A percentile compares a stretch with the other conserved stretches of the same genome.
Evolutionary conservation across 2,329 filamentous ascomycete species (phyloP).

Genomic region (Calonectria naviculata): DNA sequence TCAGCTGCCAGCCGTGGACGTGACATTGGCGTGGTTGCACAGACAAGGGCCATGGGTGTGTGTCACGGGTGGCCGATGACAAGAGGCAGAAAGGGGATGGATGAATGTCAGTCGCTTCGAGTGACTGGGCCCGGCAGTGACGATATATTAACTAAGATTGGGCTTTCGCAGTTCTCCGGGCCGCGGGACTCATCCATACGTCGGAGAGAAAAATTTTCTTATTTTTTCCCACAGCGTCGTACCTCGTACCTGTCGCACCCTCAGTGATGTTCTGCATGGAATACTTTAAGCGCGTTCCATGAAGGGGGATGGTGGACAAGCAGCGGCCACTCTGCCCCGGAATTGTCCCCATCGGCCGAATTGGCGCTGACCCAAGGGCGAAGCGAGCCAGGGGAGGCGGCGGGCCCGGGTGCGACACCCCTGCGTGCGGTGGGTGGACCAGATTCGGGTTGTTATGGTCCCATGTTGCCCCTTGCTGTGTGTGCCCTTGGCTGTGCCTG

Average conservation of each 20-base stretch:
- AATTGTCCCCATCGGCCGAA: neutral
- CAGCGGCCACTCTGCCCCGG: neutral
- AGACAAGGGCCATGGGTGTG: neutral
- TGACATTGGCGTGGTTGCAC: neutral
- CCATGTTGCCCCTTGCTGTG: conserved; percentile 3
- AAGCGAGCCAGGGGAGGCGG: neutral
- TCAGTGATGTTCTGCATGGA: conserved; percentile 6
- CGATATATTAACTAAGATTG: neutral
- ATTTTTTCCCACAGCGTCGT: neutral
- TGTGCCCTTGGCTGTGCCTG: neutral
- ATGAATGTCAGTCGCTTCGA: too few relatives aligned
- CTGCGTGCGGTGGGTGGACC: neutral
- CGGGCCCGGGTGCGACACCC: neutral
- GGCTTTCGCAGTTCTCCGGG: neutral
- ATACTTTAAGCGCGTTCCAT: neutral
- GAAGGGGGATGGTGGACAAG: neutral
- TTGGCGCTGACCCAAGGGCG: neutral
- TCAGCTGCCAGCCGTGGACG: neutral
- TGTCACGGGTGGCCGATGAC: neutral
- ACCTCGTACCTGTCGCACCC: conserved; percentile 2
- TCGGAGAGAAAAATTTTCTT: neutral
- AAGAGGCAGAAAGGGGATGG: too few relatives aligned
- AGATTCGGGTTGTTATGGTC: neutral
- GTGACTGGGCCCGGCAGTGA: neutral
- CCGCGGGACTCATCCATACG: neutral